A percentile compares a stretch with the other conserved stretches of the same genome.
phyloP scores from a whole-genome alignment of 2,329 filamentous ascomycete species.

The Aureobasidium sp. region DNA sequence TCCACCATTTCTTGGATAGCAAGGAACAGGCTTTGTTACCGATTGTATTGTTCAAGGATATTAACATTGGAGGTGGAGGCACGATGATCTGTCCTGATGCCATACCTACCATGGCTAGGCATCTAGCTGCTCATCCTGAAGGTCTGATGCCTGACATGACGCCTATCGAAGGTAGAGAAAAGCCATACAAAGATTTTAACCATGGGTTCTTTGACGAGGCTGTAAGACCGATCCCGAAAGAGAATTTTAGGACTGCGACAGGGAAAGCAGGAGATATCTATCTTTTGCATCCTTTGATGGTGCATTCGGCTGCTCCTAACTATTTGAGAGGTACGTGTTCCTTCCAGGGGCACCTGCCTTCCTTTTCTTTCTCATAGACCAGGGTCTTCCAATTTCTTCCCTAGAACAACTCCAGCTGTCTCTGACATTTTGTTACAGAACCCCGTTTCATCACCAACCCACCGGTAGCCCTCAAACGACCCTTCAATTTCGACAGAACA shows the following conservation, averaged over 20 bases:
- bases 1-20: constrained; percentile 64
- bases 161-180: constrained; percentile 43
- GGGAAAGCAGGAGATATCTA: constrained; percentile 52
- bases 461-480: constrained; percentile 45
- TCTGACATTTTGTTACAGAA: background rate
- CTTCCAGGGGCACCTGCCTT: too few relatives aligned
- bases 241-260: constrained; percentile 48
- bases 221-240: constrained; percentile 26
- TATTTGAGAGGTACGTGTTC: constrained; percentile 21
- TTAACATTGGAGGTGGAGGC: constrained; percentile 54
- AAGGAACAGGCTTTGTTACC: constrained; percentile 63
- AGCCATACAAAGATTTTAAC: constrained; percentile 31
- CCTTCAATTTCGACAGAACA: constrained; percentile 46
- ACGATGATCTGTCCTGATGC: constrained; percentile 58
- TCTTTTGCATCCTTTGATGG: constrained; percentile 54
- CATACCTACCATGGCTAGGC: constrained; percentile 50
- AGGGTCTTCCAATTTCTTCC: background rate
- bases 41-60: constrained; percentile 61
- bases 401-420: background rate
- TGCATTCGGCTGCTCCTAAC: constrained; percentile 50
- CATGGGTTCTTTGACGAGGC: constrained; percentile 39
- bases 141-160: constrained; percentile 62
- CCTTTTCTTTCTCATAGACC: background rate
- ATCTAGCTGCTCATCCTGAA: constrained; percentile 49
- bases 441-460: constrained; percentile 50